Evolutionary conservation across 345 rosid species (phyloP).

Genomic region (Lumnitzera littorea): DNA sequence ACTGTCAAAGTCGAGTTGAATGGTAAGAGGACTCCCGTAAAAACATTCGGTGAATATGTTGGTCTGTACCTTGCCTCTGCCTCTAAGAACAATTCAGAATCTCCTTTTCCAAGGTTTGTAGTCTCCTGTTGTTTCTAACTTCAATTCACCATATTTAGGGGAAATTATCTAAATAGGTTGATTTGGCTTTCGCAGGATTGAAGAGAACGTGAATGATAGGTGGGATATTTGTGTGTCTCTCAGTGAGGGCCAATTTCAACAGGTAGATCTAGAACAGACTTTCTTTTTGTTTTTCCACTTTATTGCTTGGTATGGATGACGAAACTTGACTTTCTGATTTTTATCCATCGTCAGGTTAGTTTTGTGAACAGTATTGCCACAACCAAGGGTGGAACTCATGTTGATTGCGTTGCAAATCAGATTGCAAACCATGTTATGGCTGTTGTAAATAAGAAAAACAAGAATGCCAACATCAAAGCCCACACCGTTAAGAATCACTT

Average conservation of each 20-base stretch:
- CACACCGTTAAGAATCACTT: constrained; percentile 82
- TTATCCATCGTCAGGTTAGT: constrained; percentile 57
- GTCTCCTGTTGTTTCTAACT: neutral
- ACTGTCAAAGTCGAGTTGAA: constrained; percentile 84
- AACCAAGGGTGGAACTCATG: constrained; percentile 96
- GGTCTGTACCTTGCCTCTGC: constrained; percentile 55
- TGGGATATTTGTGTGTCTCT: constrained; percentile 86
- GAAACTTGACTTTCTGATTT: neutral
- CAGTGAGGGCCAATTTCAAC: constrained; percentile 95
- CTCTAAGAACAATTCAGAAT: constrained; percentile 18
- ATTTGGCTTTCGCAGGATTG: constrained; percentile 37
- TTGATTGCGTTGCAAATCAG: constrained; percentile 88
- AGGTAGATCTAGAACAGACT: constrained; percentile 31
- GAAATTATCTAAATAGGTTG: too few species aligned
- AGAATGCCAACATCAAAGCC: constrained; percentile 66
- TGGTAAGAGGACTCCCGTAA: constrained; percentile 62
- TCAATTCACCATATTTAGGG: constrained; percentile 4
- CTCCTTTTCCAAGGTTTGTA: constrained; percentile 52
- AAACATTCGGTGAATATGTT: constrained; percentile 74
- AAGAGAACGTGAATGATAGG: constrained; percentile 67
- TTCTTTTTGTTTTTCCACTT: neutral
- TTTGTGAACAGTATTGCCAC: constrained; percentile 86
- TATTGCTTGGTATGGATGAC: neutral
- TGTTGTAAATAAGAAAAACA: constrained; percentile 79
- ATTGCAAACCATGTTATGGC: constrained; percentile 64